Evolutionary conservation across 2,329 filamentous ascomycete genomes (phyloP), one percentile per base, ranked within the genome.

Genomic region (Hypocreales sp.): DNA sequence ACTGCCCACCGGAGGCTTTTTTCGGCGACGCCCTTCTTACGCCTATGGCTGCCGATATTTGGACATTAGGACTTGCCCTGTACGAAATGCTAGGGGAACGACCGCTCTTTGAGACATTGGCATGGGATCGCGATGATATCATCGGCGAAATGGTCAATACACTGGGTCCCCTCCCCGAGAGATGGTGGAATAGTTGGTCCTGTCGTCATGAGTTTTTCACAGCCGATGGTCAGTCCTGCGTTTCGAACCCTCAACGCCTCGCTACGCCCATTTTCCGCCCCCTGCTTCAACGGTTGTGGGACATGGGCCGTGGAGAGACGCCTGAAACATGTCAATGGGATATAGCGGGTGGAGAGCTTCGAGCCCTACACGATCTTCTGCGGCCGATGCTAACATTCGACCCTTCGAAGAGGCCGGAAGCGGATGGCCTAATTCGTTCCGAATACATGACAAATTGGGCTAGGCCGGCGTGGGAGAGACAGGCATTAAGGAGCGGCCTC

Each of bases 61-160:
- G 22, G 22, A 24, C 22, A 15, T 16, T 24, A 10, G 22, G 22
- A 10, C 13, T 15, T 15, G 10, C 13, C 22, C 22, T 24, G 4
- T 24, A 24, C 15, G 22, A 24, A 16, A n/a, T 22, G 22, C 22
- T 24, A 15, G 22, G 22, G 22, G 22, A 24, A 24, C 22, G 22
- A 16, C 22, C 22, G 13, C 22, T 24, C 22, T 24, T 24, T 14
- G 22, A 24, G 22, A 16, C 14, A 2, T 24, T 15, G 15, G 22
- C 3, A 15, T 22, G 22, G 22, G 14, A 15, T 24, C 22, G 22
- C 13, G 14, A 24, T 15, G 22, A 24, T 9, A 16, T 24, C 10
- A 24, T 24, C 13, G 13, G 13, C 22, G 22, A 24, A 24, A 24
- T 24, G 22, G 22, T 24, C 7, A 16, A 24, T 16, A 24, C 22